Conservation (phyloP, 208 protist genomes). For the Acanthamoeba polyphaga region DNA sequence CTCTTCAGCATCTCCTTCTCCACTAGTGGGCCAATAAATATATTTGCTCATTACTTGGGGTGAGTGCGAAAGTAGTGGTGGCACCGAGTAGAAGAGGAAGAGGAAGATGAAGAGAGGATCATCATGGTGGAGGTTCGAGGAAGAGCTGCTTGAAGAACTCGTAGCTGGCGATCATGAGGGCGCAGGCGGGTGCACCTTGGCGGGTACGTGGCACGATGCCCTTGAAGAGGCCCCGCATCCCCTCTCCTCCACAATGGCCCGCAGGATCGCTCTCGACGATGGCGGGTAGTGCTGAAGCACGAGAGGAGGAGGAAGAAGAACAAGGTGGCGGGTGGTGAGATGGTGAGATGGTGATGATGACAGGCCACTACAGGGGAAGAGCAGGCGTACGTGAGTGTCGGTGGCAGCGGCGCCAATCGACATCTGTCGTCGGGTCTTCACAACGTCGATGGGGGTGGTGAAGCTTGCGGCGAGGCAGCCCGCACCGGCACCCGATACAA, state of each 20-base stretch:
- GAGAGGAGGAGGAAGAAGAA: background rate
- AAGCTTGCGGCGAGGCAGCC: slow-evolving; percentile 75
- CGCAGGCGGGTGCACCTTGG: slow-evolving; percentile 81
- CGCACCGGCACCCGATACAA: slow-evolving; percentile 76
- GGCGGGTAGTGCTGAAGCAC: background rate
- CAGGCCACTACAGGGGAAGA: background rate
- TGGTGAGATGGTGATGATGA: background rate
- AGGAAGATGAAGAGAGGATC: background rate
- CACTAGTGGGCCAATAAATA: background rate
- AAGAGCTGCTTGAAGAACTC: slow-evolving; percentile 77
- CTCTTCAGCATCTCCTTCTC: background rate
- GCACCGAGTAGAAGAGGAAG: background rate
- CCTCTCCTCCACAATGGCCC: slow-evolving; percentile 74
- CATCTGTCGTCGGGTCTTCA: slow-evolving; percentile 84
- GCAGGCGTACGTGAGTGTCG: background rate
- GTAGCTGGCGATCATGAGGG: slow-evolving; percentile 82
- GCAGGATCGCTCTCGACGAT: slow-evolving; percentile 7
- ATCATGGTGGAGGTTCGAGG: slow-evolving; percentile 1
- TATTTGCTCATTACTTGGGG: background rate
- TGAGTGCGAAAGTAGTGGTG: background rate
- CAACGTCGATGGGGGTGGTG: slow-evolving; percentile 81
- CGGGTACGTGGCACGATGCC: slow-evolving; percentile 79
- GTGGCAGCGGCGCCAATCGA: background rate
- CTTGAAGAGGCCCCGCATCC: slow-evolving; percentile 72
- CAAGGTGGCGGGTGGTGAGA: background rate